Evolutionary conservation across 163 green algal species (phyloP), one percentile per base, ranked within the genome.

Genomic region (Chloromonas sp.): DNA sequence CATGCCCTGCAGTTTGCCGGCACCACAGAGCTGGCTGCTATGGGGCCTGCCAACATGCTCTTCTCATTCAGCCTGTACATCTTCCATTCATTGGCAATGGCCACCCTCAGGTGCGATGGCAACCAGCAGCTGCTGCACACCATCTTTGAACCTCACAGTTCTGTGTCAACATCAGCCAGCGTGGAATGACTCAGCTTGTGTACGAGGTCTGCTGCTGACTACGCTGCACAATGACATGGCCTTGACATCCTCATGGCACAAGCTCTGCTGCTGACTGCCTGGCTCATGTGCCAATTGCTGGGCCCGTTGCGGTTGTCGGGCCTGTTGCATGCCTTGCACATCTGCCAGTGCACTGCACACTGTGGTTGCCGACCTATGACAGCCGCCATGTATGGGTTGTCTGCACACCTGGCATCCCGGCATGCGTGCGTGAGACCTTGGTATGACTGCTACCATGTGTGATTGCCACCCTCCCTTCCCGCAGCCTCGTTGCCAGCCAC

Each of bases 1-100:
- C n/a, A 5, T 85, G 74, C 13, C 66, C 66, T 76, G 66, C 91
- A 94, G 90, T 95, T 88, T 88, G 87, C 91, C 5, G 87, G 89
- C 1, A 94, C 93, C 0, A 61, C 85, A 0, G 89, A 95, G 87
- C 89, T 97, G 15, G 94, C 94, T 1, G 92, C 93, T 0, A 88
- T 97, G 58, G 94, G 94, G 0, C 94, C 94, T 2, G 92, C 90
- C 83, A 94, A 90, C 60, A 88, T 96, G 84, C 88, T 96, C 13
- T 95, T 96, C 83, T 90, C 86, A 3, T 96, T 74, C 66, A 15
- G 5, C 5, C 66, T 74, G 5, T 74, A 74, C 66, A 74, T 74
- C 66, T 74, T 74, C 66, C 66, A 74, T 5, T 5, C 66, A 74
- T 11, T 74, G 66, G 5, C 5, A 11, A 74, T 74, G 5, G 66